Conservation (phyloP, 2,329 filamentous ascomycete genomes). For the Fusarium chaquense region DNA sequence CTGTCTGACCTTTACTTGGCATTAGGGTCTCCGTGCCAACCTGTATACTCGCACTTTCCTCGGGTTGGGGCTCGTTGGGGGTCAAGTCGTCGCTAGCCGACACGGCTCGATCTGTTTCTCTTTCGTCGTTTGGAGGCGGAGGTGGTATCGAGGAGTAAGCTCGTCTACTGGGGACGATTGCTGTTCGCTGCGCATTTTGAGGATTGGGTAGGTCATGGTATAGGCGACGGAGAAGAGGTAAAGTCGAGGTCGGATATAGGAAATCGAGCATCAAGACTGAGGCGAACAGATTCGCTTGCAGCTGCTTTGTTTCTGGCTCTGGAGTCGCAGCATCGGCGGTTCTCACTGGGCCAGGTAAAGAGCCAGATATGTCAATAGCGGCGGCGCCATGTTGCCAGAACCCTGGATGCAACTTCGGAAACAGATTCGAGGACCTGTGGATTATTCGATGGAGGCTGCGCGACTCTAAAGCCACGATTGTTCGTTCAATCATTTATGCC, state of each 20-base stretch:
- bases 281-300: conserved; percentile 53
- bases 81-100: not conserved
- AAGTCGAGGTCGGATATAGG: conserved; percentile 62
- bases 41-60: not conserved
- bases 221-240: conserved; percentile 57
- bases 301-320: conserved; percentile 44
- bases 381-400: conserved; percentile 69
- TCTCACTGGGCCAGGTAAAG: conserved; percentile 55
- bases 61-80: not conserved
- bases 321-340: conserved; percentile 34
- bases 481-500: conserved; percentile 68
- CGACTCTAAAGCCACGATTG: conserved; percentile 67
- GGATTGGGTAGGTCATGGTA: conserved; percentile 48
- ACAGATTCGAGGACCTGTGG: conserved; percentile 55
- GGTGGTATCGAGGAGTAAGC: conserved; percentile 46
- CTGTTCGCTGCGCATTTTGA: conserved; percentile 33
- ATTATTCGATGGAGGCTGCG: conserved; percentile 66
- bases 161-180: conserved; percentile 40
- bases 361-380: conserved; percentile 60
- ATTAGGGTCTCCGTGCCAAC: not conserved
- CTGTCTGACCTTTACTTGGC: not conserved
- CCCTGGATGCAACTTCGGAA: conserved; percentile 60
- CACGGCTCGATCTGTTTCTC: not conserved
- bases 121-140: conserved; percentile 7
- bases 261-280: conserved; percentile 68